Conservation (phyloP, 2,329 filamentous ascomycete genomes). For the Sporothrix schenckii region DNA sequence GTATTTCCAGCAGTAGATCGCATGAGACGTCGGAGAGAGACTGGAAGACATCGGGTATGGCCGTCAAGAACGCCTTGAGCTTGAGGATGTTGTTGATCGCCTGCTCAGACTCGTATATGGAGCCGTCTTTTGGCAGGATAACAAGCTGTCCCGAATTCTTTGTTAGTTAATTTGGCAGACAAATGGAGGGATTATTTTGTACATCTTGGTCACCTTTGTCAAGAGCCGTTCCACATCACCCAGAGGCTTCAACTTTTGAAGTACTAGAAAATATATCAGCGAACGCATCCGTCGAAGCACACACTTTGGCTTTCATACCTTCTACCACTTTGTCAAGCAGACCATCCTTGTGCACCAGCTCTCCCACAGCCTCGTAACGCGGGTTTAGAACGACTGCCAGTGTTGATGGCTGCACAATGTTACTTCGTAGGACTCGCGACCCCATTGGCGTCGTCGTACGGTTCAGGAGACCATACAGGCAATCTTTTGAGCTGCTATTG, state of each 20-base stretch:
- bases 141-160: conserved; percentile 61
- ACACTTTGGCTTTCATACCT: conserved; percentile 51
- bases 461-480: conserved; percentile 82
- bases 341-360: conserved; percentile 78
- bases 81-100: conserved; percentile 84
- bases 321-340: conserved; percentile 77
- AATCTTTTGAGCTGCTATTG: conserved; percentile 75
- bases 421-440: conserved; percentile 76
- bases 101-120: conserved; percentile 72
- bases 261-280: conserved; percentile 22
- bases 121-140: conserved; percentile 66
- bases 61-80: conserved; percentile 76
- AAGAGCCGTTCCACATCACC: conserved; percentile 79
- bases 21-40: conserved; percentile 68
- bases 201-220: conserved; percentile 59
- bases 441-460: conserved; percentile 89
- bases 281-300: no score
- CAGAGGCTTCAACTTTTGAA: conserved; percentile 60
- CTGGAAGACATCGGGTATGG: conserved; percentile 67
- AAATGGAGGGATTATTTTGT: background rate
- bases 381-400: conserved; percentile 65
- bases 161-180: background rate
- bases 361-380: conserved; percentile 81
- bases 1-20: conserved; percentile 67
- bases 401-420: conserved; percentile 86